Evolutionary conservation across 2,329 filamentous ascomycete species (phyloP).

Genomic region (Ilyonectria destructans): DNA sequence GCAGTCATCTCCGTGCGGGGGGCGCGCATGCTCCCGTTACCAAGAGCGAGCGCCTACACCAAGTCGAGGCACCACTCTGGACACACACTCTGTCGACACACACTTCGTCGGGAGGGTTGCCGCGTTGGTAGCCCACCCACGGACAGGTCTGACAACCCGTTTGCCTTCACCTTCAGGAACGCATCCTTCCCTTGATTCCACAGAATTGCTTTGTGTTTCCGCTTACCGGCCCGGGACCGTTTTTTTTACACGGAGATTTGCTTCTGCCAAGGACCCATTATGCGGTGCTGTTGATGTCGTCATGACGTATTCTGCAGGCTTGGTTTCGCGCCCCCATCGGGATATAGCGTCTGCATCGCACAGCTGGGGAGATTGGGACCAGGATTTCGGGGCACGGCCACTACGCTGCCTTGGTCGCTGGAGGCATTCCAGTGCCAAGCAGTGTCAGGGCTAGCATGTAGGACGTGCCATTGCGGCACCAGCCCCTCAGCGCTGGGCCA

Average conservation of each 20-base stretch:
- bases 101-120: constrained; percentile 34
- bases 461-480: neutral
- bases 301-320: constrained; percentile 44
- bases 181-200: neutral
- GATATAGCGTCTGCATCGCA: constrained; percentile 42
- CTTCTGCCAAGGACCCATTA: constrained; percentile 4
- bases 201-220: constrained; percentile 6
- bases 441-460: neutral
- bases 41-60: constrained; percentile 12
- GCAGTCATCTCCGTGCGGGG: constrained; percentile 30
- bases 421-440: neutral
- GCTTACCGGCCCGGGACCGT: constrained; percentile 17
- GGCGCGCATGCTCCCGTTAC: constrained; percentile 26
- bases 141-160: neutral
- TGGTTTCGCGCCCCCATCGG: constrained; percentile 35
- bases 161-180: neutral
- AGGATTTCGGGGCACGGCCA: constrained; percentile 35
- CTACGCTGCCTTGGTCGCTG: constrained; percentile 19
- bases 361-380: constrained; percentile 23
- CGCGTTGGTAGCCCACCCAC: neutral
- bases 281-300: constrained; percentile 16
- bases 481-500: neutral
- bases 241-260: neutral
- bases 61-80: constrained; percentile 18
- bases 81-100: constrained; percentile 21